A percentile compares a stretch with the other conserved stretches of the same genome.
These are phyloP conservation scores for Goffeauzyma gilvescens DNA, from an alignment of 768 basidiomycete genomes.

Conservation along the genomic window DNA sequence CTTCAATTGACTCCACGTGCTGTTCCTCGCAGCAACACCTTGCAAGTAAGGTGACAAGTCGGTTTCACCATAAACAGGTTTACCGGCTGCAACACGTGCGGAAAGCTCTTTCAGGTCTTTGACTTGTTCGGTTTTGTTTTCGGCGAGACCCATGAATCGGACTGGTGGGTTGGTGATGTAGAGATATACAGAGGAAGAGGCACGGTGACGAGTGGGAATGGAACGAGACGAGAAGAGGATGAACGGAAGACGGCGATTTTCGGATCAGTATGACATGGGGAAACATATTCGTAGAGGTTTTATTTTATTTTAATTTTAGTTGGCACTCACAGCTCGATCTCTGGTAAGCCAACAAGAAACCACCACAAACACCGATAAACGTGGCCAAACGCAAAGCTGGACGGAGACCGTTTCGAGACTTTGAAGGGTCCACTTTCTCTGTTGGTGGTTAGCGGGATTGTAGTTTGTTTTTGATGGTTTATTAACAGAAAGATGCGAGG, in stretches of 20 bases:
- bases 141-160: slow-evolving; percentile 27
- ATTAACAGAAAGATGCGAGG: too few relatives aligned
- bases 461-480: neutral
- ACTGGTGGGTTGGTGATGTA: slow-evolving; percentile 4
- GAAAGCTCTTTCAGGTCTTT: slow-evolving; percentile 61
- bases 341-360: slow-evolving; percentile 86
- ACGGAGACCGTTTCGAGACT: slow-evolving; percentile 30
- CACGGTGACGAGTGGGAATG: slow-evolving; percentile 9
- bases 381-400: slow-evolving; percentile 36
- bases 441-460: neutral
- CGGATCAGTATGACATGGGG: neutral
- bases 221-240: neutral
- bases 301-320: neutral
- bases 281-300: neutral
- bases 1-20: slow-evolving; percentile 80
- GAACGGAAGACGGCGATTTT: neutral
- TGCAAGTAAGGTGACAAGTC: slow-evolving; percentile 71
- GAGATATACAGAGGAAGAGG: too few relatives aligned
- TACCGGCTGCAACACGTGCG: slow-evolving; percentile 53
- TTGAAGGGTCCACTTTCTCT: slow-evolving; percentile 32
- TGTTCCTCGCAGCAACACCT: slow-evolving; percentile 67
- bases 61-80: slow-evolving; percentile 70
- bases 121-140: slow-evolving; percentile 47
- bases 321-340: slow-evolving; percentile 55
- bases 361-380: slow-evolving; percentile 65